Evolutionary conservation across 164 flowering plant species (phyloP), one percentile per base, ranked within the genome.

Genomic region (Liriodendron chinense): DNA sequence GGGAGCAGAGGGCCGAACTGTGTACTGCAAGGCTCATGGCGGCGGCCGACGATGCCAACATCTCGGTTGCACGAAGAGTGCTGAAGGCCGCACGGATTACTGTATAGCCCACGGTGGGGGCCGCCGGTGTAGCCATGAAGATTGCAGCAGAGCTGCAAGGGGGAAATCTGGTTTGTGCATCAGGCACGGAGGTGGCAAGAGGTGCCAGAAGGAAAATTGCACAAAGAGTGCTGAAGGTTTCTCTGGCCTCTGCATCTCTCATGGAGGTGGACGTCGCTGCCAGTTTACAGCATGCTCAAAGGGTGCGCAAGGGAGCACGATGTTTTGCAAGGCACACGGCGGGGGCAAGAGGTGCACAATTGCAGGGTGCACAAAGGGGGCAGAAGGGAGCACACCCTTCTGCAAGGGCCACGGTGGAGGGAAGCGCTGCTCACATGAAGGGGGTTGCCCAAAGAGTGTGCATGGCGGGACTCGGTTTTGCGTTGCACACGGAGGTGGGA

Each of bases 371-470:
- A 87, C 89, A 21, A 94, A 92, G 74, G 98, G 98, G 6, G 97
- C 98, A 22, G 97, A 94, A 77, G 99, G 99, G 53, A 95, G 96
- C 83, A 95, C 98, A 3, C 84, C 89, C 2, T 90, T 84, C 56
- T 95, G 98, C 74, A 95, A 95, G 81, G 98, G 93, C 12, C 98
- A 95, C 72, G 98, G 98, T 71, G 98, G 98, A 5, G 98, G 98
- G 1, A 95, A 95, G 76, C 84, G 98, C 71, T 95, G 98, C 68
- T 79, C 91, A 2, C 91, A 80, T 49, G 87, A 89, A 76, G 98
- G 94, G 2, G 94, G 96, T 49, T 89, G 90, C 79, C 90, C 94
- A 0, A 91, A 92, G 75, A 92, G 97, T 76, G 95, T 91, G 1
- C 95, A 92, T 66, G 97, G 97, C 2, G 97, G 97, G 49, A 92